phyloP scores from a whole-genome alignment of 2,329 filamentous ascomycete genomes.

The Exophiala viscosa region DNA sequence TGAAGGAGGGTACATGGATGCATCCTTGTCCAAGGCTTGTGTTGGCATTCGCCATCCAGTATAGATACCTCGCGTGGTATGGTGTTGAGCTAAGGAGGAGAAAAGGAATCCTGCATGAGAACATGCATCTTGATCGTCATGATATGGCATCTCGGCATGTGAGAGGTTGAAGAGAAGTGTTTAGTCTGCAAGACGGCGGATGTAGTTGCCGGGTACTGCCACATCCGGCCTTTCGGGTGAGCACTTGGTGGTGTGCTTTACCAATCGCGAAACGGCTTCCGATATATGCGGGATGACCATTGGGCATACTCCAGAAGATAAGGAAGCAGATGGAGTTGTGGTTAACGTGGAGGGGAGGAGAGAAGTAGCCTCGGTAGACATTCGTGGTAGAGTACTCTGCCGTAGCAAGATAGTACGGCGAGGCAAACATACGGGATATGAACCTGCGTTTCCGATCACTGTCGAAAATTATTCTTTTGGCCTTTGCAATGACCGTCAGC shows the following conservation, averaged over 20 bases:
- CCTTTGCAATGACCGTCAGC: too few relatives aligned
- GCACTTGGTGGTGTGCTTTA: too few relatives aligned
- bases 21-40: not conserved
- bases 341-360: too few relatives aligned
- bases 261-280: too few relatives aligned
- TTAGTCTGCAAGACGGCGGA: not conserved
- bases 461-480: too few relatives aligned
- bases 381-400: not conserved
- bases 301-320: not conserved
- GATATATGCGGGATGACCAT: not conserved
- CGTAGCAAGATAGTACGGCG: not conserved
- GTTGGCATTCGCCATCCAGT: not conserved
- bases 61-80: not conserved
- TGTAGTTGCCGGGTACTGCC: not conserved
- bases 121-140: slow-evolving; percentile 2
- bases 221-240: not conserved
- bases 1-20: too few relatives aligned
- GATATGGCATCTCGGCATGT: not conserved
- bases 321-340: too few relatives aligned
- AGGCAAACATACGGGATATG: not conserved
- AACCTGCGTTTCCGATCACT: not conserved
- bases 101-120: not conserved
- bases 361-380: too few relatives aligned
- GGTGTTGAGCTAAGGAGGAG: not conserved
- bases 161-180: not conserved